Evolutionary conservation across 192 early-diverging fungal genomes (phyloP).

Genomic region (Backusella westeae): DNA sequence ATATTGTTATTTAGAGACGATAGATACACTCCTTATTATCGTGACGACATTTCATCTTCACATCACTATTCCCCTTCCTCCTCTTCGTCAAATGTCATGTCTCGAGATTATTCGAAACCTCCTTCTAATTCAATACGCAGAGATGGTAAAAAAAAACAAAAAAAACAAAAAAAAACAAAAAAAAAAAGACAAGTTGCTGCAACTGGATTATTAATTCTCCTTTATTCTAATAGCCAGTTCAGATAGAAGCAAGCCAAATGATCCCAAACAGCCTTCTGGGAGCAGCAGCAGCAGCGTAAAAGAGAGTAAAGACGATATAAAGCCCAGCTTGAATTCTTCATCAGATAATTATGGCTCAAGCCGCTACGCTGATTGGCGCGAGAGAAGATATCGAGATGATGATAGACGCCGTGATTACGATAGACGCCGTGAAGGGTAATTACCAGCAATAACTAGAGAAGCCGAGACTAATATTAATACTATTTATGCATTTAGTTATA

Average conservation of each 20-base stretch:
- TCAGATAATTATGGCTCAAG: conserved; percentile 14
- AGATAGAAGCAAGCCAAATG: not conserved
- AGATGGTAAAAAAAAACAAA: conserved; percentile 22
- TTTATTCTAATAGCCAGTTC: not conserved
- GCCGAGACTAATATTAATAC: not conserved
- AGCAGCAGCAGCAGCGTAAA: not conserved
- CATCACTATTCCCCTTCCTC: conserved; percentile 16
- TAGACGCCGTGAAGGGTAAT: conserved; percentile 22
- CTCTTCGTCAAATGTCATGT: conserved; percentile 1
- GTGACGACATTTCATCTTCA: conserved; percentile 31
- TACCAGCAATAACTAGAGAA: not conserved
- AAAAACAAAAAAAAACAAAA: not conserved
- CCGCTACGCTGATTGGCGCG: conserved; percentile 35
- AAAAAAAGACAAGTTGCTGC: not conserved
- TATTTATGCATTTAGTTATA: conserved; percentile 6
- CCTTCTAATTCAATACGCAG: conserved; percentile 24
- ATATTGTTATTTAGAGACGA: conserved; percentile 19
- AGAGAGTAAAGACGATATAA: conserved; percentile 19
- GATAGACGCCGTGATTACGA: conserved; percentile 38
- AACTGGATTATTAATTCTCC: not conserved
- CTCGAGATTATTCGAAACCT: conserved; percentile 14
- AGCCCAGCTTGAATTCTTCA: conserved; percentile 10
- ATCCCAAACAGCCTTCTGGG: not conserved
- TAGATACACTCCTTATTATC: conserved; percentile 33
- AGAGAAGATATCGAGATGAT: conserved; percentile 29